Percentiles rank a stretch among this genome's conserved stretches.
These are phyloP conservation scores for Leccinum pseudoinsigne DNA, from an alignment of 1,284 basidiomycete genomes.

Conservation along the genomic window DNA sequence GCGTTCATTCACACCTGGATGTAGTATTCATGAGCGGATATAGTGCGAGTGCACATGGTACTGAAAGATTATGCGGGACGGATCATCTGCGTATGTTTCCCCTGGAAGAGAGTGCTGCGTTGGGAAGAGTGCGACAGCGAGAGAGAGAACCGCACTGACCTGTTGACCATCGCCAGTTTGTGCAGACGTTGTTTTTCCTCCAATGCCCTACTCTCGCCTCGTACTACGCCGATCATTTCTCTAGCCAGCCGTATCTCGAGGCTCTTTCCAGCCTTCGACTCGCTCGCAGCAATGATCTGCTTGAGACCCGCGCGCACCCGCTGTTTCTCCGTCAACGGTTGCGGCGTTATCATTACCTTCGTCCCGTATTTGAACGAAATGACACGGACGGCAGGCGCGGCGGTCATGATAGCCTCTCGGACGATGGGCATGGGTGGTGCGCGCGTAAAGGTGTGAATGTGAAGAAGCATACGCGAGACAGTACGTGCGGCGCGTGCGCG, in stretches of 20 bases:
- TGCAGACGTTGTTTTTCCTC: conserved; percentile 53
- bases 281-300: conserved; percentile 65
- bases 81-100: conserved; percentile 26
- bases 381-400: conserved; percentile 65
- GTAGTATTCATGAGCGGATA: not conserved
- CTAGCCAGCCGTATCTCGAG: conserved; percentile 71
- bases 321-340: conserved; percentile 77
- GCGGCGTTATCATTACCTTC: conserved; percentile 65
- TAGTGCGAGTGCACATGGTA: not conserved
- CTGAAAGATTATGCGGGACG: not conserved
- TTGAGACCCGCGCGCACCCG: conserved; percentile 63
- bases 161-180: conserved; percentile 74
- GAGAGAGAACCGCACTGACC: conserved; percentile 48
- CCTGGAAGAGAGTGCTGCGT: conserved; percentile 13
- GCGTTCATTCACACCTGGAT: not conserved
- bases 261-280: conserved; percentile 49
- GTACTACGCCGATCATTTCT: conserved; percentile 70
- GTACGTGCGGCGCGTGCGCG: conserved; percentile 63
- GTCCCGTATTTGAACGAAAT: conserved; percentile 54
- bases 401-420: conserved; percentile 62
- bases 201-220: conserved; percentile 57
- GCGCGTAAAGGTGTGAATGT: conserved; percentile 75
- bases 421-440: conserved; percentile 77
- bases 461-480: conserved; percentile 62
- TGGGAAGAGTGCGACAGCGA: not conserved